Evolutionary conservation across 2,329 filamentous ascomycete genomes (phyloP).

Genomic region (Xylariales sp.): DNA sequence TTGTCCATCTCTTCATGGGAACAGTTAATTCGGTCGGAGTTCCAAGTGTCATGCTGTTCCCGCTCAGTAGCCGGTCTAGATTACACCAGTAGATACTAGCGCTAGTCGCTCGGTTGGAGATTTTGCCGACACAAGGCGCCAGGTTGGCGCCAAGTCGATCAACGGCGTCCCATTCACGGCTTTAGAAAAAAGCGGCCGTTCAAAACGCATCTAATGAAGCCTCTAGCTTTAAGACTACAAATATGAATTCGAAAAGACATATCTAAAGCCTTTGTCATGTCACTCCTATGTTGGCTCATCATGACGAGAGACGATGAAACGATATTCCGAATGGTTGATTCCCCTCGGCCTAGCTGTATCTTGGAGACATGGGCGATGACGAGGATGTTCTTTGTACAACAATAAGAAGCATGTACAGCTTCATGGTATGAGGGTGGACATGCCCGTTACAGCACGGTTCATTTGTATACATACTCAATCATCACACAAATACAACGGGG

Average conservation of each 20-base stretch:
- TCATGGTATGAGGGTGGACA: constrained; percentile 29
- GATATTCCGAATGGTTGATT: constrained; percentile 31
- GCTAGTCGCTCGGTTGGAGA: constrained; percentile 1
- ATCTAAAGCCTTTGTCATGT: constrained; percentile 2
- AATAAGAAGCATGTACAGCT: constrained; percentile 32
- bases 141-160: neutral
- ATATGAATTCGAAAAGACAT: constrained; percentile 14
- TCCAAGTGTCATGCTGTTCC: neutral
- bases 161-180: constrained; percentile 1
- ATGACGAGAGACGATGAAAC: constrained; percentile 38
- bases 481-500: constrained; percentile 16
- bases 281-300: constrained; percentile 17
- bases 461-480: constrained; percentile 45
- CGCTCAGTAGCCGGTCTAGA: constrained; percentile 4
- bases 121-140: neutral
- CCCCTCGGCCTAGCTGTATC: constrained; percentile 16
- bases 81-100: constrained; percentile 8
- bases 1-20: constrained; percentile 8
- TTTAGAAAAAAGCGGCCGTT: neutral
- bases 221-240: neutral
- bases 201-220: constrained; percentile 8
- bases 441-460: constrained; percentile 30
- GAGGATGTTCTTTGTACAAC: constrained; percentile 39
- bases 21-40: constrained; percentile 13
- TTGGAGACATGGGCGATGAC: constrained; percentile 22